Evolutionary conservation across 305 asterid species (phyloP).

Genomic region (Petunia hybrid): DNA sequence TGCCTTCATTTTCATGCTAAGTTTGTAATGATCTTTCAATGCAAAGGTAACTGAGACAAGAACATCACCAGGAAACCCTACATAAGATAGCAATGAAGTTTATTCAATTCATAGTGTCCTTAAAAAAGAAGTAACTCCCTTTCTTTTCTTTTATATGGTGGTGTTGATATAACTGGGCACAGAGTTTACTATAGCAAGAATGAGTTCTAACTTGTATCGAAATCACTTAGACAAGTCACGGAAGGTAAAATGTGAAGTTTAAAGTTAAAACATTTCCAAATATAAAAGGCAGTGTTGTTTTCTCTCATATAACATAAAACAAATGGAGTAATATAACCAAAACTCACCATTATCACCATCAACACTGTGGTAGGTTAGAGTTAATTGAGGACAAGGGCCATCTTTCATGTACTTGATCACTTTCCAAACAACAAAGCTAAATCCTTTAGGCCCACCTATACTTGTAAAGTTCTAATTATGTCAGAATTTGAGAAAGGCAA

Average conservation of each 20-base stretch:
- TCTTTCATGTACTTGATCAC: background rate
- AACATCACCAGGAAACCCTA: constrained; percentile 76
- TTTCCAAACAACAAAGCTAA: constrained; percentile 34
- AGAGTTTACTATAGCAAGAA: too few species aligned
- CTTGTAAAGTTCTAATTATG: background rate
- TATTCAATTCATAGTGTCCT: background rate
- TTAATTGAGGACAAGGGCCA: constrained; percentile 29
- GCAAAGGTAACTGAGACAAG: constrained; percentile 55
- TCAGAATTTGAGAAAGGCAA: background rate
- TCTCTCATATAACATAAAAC: too few species aligned
- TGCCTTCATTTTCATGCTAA: constrained; percentile 63
- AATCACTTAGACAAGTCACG: too few species aligned
- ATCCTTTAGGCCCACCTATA: constrained; percentile 45
- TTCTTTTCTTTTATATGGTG: too few species aligned
- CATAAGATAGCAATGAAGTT: background rate
- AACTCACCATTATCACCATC: constrained; percentile 43
- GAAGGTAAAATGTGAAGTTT: background rate
- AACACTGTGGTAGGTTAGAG: constrained; percentile 32
- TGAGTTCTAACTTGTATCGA: too few species aligned
- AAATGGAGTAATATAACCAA: background rate
- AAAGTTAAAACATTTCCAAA: too few species aligned
- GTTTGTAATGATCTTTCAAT: constrained; percentile 44
- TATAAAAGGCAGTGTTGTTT: too few species aligned
- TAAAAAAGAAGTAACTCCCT: too few species aligned
- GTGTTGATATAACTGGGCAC: too few species aligned